A percentile compares a stretch with the other conserved stretches of the same genome.
Evolutionary conservation across 2,329 filamentous ascomycete genomes (phyloP).

Genomic region (Fusarium papillatum): DNA sequence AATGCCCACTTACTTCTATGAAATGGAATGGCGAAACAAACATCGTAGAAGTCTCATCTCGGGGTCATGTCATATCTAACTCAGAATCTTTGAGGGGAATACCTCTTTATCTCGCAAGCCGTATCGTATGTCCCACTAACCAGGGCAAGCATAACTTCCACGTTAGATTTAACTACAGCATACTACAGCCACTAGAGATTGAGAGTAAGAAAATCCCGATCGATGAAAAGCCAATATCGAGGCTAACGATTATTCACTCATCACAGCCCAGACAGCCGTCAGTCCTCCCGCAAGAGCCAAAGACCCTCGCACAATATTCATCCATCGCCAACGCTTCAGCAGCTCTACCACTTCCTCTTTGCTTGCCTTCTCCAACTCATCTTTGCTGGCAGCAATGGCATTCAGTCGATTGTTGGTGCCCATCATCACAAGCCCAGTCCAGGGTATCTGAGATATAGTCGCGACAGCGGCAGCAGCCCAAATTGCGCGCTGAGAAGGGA

Average conservation of each 20-base stretch:
- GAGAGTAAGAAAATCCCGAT: neutral
- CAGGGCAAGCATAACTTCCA: neutral
- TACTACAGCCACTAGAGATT: neutral
- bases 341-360: constrained; percentile 24
- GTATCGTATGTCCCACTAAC: neutral
- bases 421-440: constrained; percentile 37
- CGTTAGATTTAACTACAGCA: neutral
- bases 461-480: constrained; percentile 22
- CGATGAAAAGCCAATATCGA: neutral
- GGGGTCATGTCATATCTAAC: neutral
- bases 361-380: constrained; percentile 23
- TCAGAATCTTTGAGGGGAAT: neutral
- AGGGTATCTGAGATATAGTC: constrained; percentile 30
- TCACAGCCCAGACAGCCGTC: constrained; percentile 28
- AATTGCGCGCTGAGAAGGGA: constrained; percentile 26
- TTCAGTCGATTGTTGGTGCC: constrained; percentile 29
- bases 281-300: constrained; percentile 30
- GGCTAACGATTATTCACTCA: neutral
- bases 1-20: neutral
- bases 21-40: neutral
- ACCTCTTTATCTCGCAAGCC: neutral
- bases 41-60: neutral
- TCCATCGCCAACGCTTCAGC: constrained; percentile 34
- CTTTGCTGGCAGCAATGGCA: constrained; percentile 17
- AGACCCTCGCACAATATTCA: constrained; percentile 34